Evolutionary conservation across 352 stramenopile species (phyloP), one percentile per base, ranked within the genome.

Genomic region (Phytophthora colocasiae): DNA sequence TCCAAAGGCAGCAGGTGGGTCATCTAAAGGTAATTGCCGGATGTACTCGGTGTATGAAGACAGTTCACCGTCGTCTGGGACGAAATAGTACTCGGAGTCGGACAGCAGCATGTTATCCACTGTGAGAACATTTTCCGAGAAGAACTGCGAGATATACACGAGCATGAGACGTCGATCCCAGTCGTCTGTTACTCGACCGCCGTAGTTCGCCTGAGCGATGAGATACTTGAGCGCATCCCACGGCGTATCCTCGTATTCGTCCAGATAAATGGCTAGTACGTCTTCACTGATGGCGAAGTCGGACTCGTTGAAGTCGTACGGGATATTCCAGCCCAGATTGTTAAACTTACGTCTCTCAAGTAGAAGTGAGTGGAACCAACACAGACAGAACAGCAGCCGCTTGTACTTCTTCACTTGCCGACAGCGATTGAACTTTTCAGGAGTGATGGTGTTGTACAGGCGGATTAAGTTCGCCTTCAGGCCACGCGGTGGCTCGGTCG

Each of bases 281-380:
- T 99, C 95, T 53, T 98, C 93, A 56, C 92, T 98, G 65, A 99
- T 99, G 14, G 89, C 83, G 78, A 98, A 99, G 77, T 99, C 96
- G 4, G 90, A 96, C 63, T 99, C 95, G 68, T 99, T 99, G 55
- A 99, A 99, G 52, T 98, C 96, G 79, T 99, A 99, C 19, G 96
- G 96, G 22, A 98, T 98, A 71, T 99, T 99, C 92, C 97, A 99
- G 7, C 96, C 96, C 1, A 99, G 79, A 29, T 97, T 95, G 67
- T 98, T 98, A 63, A 99, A 99, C 63, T 99, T 99, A 52, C 96
- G 86, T 3, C 96, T 85, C 73, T 99, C 96, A 1, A 99, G 81
- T 11, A 99, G 67, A 2, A 98, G 73, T 24, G 96, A 92, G 75
- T 99, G 96, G 79, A 99, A 99, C 95, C 95, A 99, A 41, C 87